Evolutionary conservation across 176 grass and related monocot genomes (phyloP).

Genomic region (Neostapfia colusana): DNA sequence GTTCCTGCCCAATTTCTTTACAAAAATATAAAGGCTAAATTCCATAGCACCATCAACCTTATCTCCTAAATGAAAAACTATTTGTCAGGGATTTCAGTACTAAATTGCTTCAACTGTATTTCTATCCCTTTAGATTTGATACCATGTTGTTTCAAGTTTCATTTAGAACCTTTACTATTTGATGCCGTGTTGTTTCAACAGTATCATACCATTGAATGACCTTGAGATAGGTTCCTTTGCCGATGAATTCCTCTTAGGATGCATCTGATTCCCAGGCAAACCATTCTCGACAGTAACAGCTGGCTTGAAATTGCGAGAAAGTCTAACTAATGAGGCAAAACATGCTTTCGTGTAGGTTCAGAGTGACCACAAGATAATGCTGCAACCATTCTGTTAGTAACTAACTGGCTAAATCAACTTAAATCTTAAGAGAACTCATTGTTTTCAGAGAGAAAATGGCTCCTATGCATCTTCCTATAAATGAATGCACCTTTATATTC

Average conservation of each 20-base stretch:
- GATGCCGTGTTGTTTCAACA: conserved; percentile 31
- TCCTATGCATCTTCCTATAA: not conserved
- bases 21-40: not conserved
- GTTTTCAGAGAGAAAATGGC: conserved; percentile 34
- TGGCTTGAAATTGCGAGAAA: conserved; percentile 22
- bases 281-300: conserved; percentile 2
- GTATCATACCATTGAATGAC: conserved; percentile 30
- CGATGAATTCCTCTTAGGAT: conserved; percentile 26
- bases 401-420: conserved; percentile 9
- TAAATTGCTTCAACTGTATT: conserved; percentile 40
- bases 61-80: not conserved
- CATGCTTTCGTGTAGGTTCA: conserved; percentile 19
- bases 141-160: conserved; percentile 13
- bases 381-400: not conserved
- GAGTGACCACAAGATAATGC: not conserved
- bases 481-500: not conserved
- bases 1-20: not conserved
- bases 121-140: conserved; percentile 40
- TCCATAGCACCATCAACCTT: conserved; percentile 5
- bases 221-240: conserved; percentile 30
- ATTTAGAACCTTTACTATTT: conserved; percentile 35
- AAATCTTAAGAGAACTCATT: not conserved
- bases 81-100: conserved; percentile 28
- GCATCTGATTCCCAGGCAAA: conserved; percentile 40
- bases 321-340: conserved; percentile 13